Evolutionary conservation across 2,329 filamentous ascomycete genomes (phyloP).

Genomic region (Westerdykella ornata): DNA sequence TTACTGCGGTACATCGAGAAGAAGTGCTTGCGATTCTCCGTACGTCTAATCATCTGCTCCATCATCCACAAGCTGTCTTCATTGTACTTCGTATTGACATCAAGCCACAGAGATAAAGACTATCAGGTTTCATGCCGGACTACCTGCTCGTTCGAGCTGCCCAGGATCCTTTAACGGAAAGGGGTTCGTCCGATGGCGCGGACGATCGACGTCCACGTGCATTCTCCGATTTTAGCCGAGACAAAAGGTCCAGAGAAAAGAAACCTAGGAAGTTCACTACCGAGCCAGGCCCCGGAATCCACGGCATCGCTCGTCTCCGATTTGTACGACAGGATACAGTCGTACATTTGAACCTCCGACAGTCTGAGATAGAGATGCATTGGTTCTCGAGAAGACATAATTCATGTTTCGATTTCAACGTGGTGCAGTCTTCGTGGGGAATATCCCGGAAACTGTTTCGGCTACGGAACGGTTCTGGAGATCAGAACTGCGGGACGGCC

Average conservation of each 20-base stretch:
- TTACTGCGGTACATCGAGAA: not conserved
- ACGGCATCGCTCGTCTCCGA: not conserved
- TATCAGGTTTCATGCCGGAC: constrained; percentile 8
- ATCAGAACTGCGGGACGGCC: constrained; percentile 11
- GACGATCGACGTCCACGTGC: constrained; percentile 18
- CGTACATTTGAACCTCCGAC: not conserved
- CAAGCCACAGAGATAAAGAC: constrained; percentile 8
- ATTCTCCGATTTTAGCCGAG: constrained; percentile 16
- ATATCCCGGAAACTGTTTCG: constrained; percentile 12
- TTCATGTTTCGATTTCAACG: constrained; percentile 6
- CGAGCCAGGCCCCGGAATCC: constrained; percentile 4
- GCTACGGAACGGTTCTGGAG: constrained; percentile 16
- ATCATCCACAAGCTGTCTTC: constrained; percentile 1
- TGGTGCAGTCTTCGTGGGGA: constrained; percentile 5
- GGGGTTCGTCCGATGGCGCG: constrained; percentile 12
- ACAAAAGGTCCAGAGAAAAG: constrained; percentile 11
- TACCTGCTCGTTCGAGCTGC: not conserved
- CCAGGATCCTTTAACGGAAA: too few relatives aligned
- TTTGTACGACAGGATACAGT: not conserved
- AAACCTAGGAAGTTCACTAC: constrained; percentile 2
- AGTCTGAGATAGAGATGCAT: constrained; percentile 5
- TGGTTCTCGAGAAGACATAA: constrained; percentile 4
- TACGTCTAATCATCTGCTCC: not conserved
- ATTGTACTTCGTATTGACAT: constrained; percentile 1
- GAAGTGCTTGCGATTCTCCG: not conserved